phyloP scores from a whole-genome alignment of 495 filamentous ascomycete genomes.

The Collariella sp. region DNA sequence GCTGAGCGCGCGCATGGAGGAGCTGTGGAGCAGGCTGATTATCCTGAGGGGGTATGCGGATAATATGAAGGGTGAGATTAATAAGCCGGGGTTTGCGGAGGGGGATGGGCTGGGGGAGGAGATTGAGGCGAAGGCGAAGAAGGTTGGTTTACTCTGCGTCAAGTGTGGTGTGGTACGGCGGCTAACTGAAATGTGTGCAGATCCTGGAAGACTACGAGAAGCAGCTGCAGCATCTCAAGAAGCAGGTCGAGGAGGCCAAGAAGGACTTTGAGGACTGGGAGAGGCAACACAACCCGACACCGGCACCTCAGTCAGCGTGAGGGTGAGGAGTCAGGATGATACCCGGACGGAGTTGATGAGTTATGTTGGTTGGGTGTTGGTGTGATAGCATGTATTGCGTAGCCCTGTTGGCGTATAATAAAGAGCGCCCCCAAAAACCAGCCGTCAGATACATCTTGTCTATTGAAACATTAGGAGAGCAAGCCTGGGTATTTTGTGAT shows the following conservation, averaged over 20 bases:
- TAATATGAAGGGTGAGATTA: conserved; percentile 69
- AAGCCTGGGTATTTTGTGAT: too few relatives aligned
- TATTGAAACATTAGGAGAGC: too few relatives aligned
- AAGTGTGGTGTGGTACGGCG: background rate
- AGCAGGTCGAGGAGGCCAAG: conserved; percentile 67
- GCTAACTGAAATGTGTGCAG: conserved; percentile 36
- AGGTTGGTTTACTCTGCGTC: conserved; percentile 53
- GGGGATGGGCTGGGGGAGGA: conserved; percentile 60
- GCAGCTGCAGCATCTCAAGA: conserved; percentile 77
- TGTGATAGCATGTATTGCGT: background rate
- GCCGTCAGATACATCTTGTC: too few relatives aligned
- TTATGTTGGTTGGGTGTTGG: background rate
- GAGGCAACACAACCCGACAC: conserved; percentile 40
- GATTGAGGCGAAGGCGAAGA: conserved; percentile 69
- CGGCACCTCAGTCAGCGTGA: conserved; percentile 6
- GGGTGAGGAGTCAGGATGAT: background rate
- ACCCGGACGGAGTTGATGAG: conserved; percentile 6
- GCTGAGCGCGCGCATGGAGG: conserved; percentile 73
- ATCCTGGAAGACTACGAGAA: conserved; percentile 83
- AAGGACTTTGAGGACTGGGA: conserved; percentile 75
- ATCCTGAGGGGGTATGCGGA: conserved; percentile 72
- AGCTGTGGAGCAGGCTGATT: conserved; percentile 94
- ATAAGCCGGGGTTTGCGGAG: conserved; percentile 48
- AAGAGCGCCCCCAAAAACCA: background rate
- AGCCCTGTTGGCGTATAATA: background rate